phyloP scores from a whole-genome alignment of 225 moss, liverwort and hornwort species.

The Sphagnum contortum region DNA sequence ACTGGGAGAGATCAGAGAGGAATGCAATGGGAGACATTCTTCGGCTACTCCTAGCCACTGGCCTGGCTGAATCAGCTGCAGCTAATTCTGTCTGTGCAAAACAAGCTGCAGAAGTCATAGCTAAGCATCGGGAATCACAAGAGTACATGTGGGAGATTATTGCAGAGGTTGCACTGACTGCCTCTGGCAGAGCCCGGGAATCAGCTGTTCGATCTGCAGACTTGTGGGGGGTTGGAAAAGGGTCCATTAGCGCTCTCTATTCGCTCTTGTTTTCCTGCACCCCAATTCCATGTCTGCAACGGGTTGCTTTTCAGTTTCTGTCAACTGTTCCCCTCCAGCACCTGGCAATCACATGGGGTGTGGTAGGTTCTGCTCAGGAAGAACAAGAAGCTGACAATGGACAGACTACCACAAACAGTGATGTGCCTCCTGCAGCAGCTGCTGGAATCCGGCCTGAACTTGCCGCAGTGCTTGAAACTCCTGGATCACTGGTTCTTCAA shows the following conservation, averaged over 20 bases:
- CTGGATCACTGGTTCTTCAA: constrained; percentile 25
- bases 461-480: constrained; percentile 45
- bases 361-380: constrained; percentile 27
- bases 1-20: constrained; percentile 64
- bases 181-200: constrained; percentile 68
- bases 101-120: constrained; percentile 39
- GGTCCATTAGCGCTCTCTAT: constrained; percentile 76
- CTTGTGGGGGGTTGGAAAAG: constrained; percentile 89
- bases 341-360: constrained; percentile 61
- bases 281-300: constrained; percentile 61
- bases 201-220: constrained; percentile 88
- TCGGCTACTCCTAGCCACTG: constrained; percentile 69
- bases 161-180: constrained; percentile 55
- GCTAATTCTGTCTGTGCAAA: constrained; percentile 33
- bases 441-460: constrained; percentile 82
- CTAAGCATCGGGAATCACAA: constrained; percentile 39
- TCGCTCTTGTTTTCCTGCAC: constrained; percentile 74
- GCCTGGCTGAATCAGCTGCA: constrained; percentile 70
- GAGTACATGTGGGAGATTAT: constrained; percentile 68
- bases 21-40: constrained; percentile 70
- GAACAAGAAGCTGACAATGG: constrained; percentile 33
- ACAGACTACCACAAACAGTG: constrained; percentile 23
- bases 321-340: constrained; percentile 56
- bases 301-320: constrained; percentile 77
- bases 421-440: constrained; percentile 37